Conservation (phyloP, 139 green algal genomes). For the Ostreobium quekettii region DNA sequence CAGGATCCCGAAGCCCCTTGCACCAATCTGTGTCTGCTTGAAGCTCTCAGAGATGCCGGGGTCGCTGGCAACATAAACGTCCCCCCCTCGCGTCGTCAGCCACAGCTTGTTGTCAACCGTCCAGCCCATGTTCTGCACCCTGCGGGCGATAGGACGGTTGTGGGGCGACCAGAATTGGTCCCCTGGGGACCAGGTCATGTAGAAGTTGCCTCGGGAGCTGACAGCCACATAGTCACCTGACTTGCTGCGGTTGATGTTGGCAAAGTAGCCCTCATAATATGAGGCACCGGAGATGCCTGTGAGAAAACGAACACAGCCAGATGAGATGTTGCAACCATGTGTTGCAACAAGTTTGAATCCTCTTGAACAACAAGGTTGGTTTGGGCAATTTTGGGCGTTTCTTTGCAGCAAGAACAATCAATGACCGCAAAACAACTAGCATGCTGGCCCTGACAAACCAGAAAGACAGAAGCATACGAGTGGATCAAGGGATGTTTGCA, state of each 20-base stretch:
- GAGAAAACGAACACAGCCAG: too few species aligned
- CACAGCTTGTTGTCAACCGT: conserved; percentile 67
- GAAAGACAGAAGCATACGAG: too few species aligned
- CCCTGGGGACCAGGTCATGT: conserved; percentile 92
- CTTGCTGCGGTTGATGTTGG: conserved; percentile 68
- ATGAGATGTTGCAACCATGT: too few species aligned
- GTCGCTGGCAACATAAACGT: conserved; percentile 56
- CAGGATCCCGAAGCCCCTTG: conserved; percentile 92
- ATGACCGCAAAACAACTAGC: too few species aligned
- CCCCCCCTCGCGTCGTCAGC: conserved; percentile 85
- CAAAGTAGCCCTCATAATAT: conserved; percentile 97
- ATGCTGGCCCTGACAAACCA: too few species aligned
- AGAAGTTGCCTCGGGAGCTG: conserved; percentile 95
- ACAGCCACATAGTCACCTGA: conserved; percentile 90
- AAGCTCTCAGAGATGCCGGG: conserved; percentile 60
- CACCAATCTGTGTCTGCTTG: conserved; percentile 64
- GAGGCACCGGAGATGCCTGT: conserved; percentile 91
- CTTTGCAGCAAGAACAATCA: too few species aligned
- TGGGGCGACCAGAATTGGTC: conserved; percentile 88
- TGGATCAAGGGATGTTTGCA: too few species aligned
- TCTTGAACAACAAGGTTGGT: too few species aligned
- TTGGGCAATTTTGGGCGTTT: too few species aligned
- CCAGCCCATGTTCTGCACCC: conserved; percentile 95
- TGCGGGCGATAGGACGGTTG: conserved; percentile 79
- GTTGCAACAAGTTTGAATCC: too few species aligned